These are phyloP conservation scores for Eucalyptus globulus DNA, from an alignment of 345 rosid genomes.

Conservation along the genomic window DNA sequence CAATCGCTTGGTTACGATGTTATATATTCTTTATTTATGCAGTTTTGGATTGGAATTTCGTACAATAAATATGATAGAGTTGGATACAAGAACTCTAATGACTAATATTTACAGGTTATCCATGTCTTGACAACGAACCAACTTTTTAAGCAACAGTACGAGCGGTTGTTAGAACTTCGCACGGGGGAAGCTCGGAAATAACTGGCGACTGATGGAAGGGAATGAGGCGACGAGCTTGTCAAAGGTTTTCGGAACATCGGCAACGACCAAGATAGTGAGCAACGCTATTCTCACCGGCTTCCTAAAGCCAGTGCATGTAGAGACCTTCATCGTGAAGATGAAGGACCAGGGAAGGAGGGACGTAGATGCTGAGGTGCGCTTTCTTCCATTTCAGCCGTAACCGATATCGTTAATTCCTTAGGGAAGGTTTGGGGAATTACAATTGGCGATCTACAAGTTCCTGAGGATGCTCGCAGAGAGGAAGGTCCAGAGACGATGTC, in stretches of 20 bases:
- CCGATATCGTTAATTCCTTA: background rate
- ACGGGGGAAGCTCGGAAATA: too few species aligned
- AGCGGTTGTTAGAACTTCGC: background rate
- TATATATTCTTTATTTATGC: background rate
- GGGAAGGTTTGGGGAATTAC: background rate
- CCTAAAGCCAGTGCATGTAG: background rate
- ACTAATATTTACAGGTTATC: background rate
- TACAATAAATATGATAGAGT: background rate
- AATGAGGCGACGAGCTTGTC: background rate
- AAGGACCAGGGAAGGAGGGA: background rate
- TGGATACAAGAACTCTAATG: background rate
- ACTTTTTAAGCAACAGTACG: background rate
- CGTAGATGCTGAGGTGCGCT: background rate
- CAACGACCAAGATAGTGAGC: background rate
- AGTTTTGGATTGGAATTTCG: background rate
- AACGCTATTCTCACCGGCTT: background rate
- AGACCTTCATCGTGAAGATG: background rate
- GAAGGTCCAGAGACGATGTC: too few species aligned
- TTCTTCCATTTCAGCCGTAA: background rate
- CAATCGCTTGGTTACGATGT: background rate
- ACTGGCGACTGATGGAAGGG: background rate
- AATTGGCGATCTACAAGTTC: background rate
- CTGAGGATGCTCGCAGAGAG: too few species aligned
- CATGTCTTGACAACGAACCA: background rate
- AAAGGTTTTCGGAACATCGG: background rate